Conservation (phyloP, 2,329 filamentous ascomycete genomes). For the Trichophyton mentagrophytes region DNA sequence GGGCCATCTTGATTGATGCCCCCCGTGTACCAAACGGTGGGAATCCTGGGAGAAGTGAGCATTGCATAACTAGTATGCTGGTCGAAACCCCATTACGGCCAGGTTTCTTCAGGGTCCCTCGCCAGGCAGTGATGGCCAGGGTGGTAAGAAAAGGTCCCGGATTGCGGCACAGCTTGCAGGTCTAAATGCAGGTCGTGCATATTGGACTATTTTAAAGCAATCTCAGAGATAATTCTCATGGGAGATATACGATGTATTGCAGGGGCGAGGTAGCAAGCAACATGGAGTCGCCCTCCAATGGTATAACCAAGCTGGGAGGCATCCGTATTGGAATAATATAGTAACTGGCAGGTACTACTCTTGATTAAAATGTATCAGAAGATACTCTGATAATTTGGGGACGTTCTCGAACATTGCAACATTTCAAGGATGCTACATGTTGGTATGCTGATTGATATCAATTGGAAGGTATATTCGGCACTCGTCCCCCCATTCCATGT, state of each 20-base stretch:
- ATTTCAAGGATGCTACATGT: constrained; percentile 1
- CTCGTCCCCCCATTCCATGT: neutral
- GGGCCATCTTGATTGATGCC: neutral
- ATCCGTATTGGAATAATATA: neutral
- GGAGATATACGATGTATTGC: neutral
- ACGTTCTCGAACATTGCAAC: neutral
- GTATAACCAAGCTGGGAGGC: neutral
- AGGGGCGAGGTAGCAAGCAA: neutral
- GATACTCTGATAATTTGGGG: neutral
- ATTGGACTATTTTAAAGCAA: neutral
- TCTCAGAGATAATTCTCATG: neutral
- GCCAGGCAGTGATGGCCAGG: neutral
- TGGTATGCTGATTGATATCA: neutral
- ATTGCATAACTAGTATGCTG: neutral
- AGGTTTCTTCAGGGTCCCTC: neutral
- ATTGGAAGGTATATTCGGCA: neutral
- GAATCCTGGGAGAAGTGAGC: neutral
- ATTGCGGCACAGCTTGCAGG: constrained; percentile 1
- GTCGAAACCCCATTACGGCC: neutral
- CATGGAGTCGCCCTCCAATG: neutral
- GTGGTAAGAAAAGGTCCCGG: neutral
- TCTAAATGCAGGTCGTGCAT: neutral
- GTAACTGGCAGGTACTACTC: neutral
- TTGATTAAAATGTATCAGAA: neutral
- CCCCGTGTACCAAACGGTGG: neutral